These are phyloP conservation scores for Helenozyma baotianmanensis DNA, from an alignment of 805 yeast genomes.

Conservation along the genomic window DNA sequence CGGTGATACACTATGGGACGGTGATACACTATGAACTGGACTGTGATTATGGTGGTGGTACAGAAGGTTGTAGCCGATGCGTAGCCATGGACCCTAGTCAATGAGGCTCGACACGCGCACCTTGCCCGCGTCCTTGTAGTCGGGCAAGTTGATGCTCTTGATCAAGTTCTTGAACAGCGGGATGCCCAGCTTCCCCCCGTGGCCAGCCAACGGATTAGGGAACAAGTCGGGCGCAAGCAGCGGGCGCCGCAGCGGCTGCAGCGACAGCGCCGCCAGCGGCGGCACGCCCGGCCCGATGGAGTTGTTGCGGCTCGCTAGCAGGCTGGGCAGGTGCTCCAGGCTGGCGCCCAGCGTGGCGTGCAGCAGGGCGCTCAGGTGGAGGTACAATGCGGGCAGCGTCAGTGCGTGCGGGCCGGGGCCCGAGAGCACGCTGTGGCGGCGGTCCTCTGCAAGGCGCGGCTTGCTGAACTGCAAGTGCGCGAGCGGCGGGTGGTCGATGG, in stretches of 20 bases:
- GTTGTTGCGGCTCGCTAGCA: constrained; percentile 2
- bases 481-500: constrained; percentile 5
- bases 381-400: constrained; percentile 4
- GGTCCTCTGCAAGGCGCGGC: constrained; percentile 4
- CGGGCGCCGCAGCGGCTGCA: constrained; percentile 27
- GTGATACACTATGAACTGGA: too few species aligned
- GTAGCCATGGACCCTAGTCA: too few species aligned
- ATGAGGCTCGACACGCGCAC: constrained; percentile 13
- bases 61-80: too few species aligned
- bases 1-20: too few species aligned
- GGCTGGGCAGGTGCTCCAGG: constrained; percentile 1
- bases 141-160: constrained; percentile 5
- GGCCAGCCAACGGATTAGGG: constrained; percentile 29
- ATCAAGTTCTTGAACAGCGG: constrained; percentile 10
- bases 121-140: constrained; percentile 1
- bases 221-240: constrained; percentile 41
- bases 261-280: constrained; percentile 5
- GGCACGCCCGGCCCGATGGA: background rate
- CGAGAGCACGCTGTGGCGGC: constrained; percentile 4
- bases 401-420: constrained; percentile 1
- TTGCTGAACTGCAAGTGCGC: constrained; percentile 5
- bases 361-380: constrained; percentile 1
- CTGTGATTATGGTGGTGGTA: too few species aligned
- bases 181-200: constrained; percentile 2
- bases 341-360: background rate